These are phyloP conservation scores for Paramecium sonneborni DNA, from an alignment of 73 alveolate species.

Conservation along the genomic window DNA sequence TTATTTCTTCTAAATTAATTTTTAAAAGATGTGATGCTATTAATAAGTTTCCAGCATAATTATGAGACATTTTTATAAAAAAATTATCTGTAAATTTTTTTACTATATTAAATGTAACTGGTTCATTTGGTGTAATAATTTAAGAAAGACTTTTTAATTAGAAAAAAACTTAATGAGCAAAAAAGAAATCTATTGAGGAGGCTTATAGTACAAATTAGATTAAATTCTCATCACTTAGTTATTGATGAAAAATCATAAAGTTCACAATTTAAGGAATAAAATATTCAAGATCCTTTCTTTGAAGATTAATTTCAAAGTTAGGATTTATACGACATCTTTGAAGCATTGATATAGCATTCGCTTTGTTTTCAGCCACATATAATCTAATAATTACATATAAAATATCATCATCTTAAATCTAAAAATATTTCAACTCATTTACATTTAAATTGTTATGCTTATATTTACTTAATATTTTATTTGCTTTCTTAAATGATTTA, in stretches of 20 bases:
- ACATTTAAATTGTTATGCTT: background rate
- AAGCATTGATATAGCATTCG: conserved; percentile 68
- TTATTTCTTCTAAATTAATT: background rate
- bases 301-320: conserved; percentile 74
- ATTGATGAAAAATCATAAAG: conserved; percentile 56
- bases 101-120: conserved; percentile 22
- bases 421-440: background rate
- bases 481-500: background rate
- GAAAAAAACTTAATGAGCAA: conserved; percentile 57
- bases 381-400: conserved; percentile 2
- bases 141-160: conserved; percentile 21
- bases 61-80: background rate
- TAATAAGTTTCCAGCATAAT: background rate
- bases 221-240: conserved; percentile 34
- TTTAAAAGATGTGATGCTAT: background rate
- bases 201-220: conserved; percentile 49
- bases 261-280: conserved; percentile 79
- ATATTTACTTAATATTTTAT: background rate
- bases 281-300: conserved; percentile 86
- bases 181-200: conserved; percentile 53
- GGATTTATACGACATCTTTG: conserved; percentile 88
- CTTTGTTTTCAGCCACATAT: conserved; percentile 23
- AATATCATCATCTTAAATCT: conserved; percentile 29
- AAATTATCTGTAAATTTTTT: background rate
- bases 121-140: background rate